Evolutionary conservation across 202 grass and related monocot genomes (phyloP), one percentile per base, ranked within the genome.

Genomic region (Zoysia matrella): DNA sequence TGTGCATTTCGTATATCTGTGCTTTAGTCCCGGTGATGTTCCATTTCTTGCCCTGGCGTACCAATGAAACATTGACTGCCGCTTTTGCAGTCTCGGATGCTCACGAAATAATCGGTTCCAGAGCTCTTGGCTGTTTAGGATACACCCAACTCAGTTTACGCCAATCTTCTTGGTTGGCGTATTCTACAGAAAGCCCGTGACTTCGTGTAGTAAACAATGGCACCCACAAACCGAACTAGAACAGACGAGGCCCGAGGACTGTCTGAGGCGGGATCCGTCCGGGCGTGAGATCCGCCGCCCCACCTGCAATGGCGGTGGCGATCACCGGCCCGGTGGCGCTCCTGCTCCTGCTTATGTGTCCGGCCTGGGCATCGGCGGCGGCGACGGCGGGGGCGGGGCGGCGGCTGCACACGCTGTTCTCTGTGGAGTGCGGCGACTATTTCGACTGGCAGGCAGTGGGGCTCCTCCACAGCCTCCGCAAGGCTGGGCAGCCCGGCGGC

Each of bases 381-480:
- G 70, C 45, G 2, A 36, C 30, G 30, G 30, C 30, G 30, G 78
- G 63, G 81, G 86, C 75, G 48, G 85, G 71, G 63, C 88, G 83
- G 96, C 85, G 91, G 77, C 83, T 98, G 69, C 96, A 98, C 89
- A 93, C 92, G 46, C 84, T 98, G 74, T 95, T 98, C 89, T 98
- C 96, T 14, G 92, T 98, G 80, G 96, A 98, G 57, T 98, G 92
- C 78, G 87, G 94, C 77, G 81, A 95, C 74, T 98, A 98, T 87
- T 98, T 95, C 87, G 92, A 98, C 83, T 98, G 92, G 96, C 92
- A 98, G 83, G 87, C 92, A 57, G 92, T 93, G 77, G 96, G 96
- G 67, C 75, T 98, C 72, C 87, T 98, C 60, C 96, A 93, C 78
- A 98, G 92, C 85, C 85, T 93, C 55, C 83, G 83, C 60, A 98